Conservation (phyloP, 176 grass and related monocot genomes). For the Zizania latifolia region DNA sequence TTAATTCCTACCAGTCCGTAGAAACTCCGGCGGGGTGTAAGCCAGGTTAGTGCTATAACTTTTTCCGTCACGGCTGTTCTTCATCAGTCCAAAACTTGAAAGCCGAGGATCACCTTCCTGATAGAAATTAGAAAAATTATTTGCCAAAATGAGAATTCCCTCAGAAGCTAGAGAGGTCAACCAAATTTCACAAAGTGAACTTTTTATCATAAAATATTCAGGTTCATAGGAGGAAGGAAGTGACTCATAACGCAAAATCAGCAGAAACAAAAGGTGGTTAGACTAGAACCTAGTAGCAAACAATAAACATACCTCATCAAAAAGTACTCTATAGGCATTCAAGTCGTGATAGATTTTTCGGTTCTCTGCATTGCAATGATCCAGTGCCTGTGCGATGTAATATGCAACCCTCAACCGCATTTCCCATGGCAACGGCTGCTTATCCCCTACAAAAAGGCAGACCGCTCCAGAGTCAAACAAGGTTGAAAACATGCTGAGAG, state of each 20-base stretch:
- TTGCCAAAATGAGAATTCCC: neutral
- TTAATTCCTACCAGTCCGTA: slow-evolving; percentile 60
- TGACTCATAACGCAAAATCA: neutral
- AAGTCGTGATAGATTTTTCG: slow-evolving; percentile 93
- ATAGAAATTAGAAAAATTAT: slow-evolving; percentile 5
- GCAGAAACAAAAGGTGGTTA: neutral
- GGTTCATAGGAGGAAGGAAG: neutral
- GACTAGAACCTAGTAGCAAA: neutral
- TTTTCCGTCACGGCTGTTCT: slow-evolving; percentile 97
- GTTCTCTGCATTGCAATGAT: slow-evolving; percentile 92
- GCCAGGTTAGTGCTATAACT: slow-evolving; percentile 98
- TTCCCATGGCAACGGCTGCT: slow-evolving; percentile 94
- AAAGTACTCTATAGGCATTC: slow-evolving; percentile 98
- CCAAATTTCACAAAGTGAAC: neutral
- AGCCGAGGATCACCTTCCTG: slow-evolving; percentile 94
- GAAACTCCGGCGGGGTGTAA: slow-evolving; percentile 94
- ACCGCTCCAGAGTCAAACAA: too few relatives aligned
- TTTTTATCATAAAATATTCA: neutral
- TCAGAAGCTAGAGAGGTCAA: neutral
- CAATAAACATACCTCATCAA: slow-evolving; percentile 76
- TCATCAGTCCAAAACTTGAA: slow-evolving; percentile 99
- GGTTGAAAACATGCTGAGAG: neutral
- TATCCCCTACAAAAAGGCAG: slow-evolving; percentile 91
- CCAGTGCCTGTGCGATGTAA: slow-evolving; percentile 87
- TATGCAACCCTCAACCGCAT: slow-evolving; percentile 96